phyloP scores from a whole-genome alignment of 208 protist species.

The Acanthamoeba sp. region DNA sequence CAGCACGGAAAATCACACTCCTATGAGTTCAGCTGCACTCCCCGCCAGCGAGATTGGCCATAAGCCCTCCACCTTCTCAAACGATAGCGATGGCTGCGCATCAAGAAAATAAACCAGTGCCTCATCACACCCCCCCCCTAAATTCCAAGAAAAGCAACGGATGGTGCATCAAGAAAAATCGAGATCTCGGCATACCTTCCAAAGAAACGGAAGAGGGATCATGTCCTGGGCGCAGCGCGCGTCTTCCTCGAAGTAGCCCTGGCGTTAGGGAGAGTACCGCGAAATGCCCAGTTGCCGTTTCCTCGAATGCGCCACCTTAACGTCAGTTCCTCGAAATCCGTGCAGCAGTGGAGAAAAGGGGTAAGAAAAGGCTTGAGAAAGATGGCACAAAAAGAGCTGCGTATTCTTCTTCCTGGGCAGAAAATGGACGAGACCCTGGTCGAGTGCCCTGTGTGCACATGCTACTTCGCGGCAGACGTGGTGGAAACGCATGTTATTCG shows the following conservation, averaged over 20 bases:
- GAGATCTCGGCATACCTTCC: slow-evolving; percentile 23
- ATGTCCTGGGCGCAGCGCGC: not conserved
- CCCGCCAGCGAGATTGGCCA: too few species aligned
- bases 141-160: slow-evolving; percentile 10
- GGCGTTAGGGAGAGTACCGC: not conserved
- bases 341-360: too few species aligned
- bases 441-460: not conserved
- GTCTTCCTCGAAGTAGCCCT: not conserved
- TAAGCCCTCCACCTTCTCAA: too few species aligned
- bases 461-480: not conserved
- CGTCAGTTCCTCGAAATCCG: not conserved
- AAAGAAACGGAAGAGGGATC: slow-evolving; percentile 71
- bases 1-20: not conserved
- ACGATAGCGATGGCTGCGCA: too few species aligned
- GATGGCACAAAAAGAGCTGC: not conserved
- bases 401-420: too few species aligned
- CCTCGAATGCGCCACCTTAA: slow-evolving; percentile 44
- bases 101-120: too few species aligned
- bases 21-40: too few species aligned
- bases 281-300: not conserved
- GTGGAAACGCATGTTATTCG: not conserved
- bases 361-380: too few species aligned
- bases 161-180: not conserved
- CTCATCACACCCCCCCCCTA: too few species aligned
- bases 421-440: not conserved